Conservation (phyloP, 768 basidiomycete genomes). For the Rhizopogon salebrosus region DNA sequence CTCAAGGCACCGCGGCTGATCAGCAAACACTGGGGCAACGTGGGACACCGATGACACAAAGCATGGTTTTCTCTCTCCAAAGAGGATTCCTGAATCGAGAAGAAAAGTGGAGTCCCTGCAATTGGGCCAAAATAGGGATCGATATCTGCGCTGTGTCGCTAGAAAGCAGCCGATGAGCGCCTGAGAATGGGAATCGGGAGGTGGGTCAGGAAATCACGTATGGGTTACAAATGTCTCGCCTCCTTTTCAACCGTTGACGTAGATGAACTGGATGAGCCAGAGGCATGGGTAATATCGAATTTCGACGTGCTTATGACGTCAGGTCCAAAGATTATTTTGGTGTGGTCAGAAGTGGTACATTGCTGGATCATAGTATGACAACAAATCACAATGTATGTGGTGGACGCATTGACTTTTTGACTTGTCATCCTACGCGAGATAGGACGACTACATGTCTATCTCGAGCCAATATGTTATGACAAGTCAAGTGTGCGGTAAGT, state of each 20-base stretch:
- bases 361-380: constrained; percentile 54
- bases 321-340: constrained; percentile 67
- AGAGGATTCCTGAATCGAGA: constrained; percentile 58
- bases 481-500: too few relatives aligned
- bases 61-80: constrained; percentile 73
- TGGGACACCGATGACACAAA: constrained; percentile 64
- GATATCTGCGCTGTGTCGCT: constrained; percentile 51
- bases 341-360: constrained; percentile 39
- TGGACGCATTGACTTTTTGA: too few relatives aligned
- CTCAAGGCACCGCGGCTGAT: constrained; percentile 64
- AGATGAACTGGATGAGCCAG: constrained; percentile 10
- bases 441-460: too few relatives aligned
- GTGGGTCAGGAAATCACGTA: constrained; percentile 48
- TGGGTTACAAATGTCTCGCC: constrained; percentile 40
- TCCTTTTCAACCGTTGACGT: constrained; percentile 39
- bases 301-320: constrained; percentile 49
- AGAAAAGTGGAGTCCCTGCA: constrained; percentile 74
- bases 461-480: too few relatives aligned
- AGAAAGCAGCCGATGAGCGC: constrained; percentile 49
- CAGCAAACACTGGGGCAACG: constrained; percentile 44
- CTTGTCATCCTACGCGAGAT: too few relatives aligned
- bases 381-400: too few relatives aligned
- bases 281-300: constrained; percentile 40
- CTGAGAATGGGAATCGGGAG: constrained; percentile 41
- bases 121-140: constrained; percentile 69